Evolutionary conservation across 1,139 yeast genomes (phyloP), one percentile per base, ranked within the genome.

Genomic region (Suhomyces coccinellae): DNA sequence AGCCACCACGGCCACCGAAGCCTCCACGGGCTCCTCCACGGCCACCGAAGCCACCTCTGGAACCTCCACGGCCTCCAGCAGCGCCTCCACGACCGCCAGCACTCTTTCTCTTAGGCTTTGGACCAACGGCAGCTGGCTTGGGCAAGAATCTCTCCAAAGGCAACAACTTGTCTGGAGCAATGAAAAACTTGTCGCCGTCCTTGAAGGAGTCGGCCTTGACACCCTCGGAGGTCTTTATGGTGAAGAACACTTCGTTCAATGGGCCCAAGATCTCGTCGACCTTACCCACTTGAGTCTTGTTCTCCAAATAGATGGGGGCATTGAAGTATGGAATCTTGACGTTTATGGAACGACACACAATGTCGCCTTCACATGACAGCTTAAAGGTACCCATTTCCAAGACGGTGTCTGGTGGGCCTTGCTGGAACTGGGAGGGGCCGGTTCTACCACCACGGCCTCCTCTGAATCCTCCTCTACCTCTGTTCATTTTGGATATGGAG

Each of bases 181-280:
- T 93, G 74, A 74, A 95, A 64, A 95, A 91, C 71, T 91, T 91
- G 69, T 95, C 99, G 57, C 99, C 99, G 45, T 82, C 86, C 70
- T 88, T 89, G 79, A 93, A 95, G 43, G 97, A 87, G 38, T 81
- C 73, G 45, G 98, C 97, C 67, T 87, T 93, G 46, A 93, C 95
- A 62, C 99, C 99, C 64, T 95, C 99, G 43, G 87, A 77, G 49
- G 97, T 93, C 73, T 95, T 93, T 58, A 95, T 83, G 41, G 99
- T 95, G 80, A 95, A 95, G 66, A 80, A 91, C 15, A 93, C 98
- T 70, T 95, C 99, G 66, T 93, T 93, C 65, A 95, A 74, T 44
- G 99, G 98, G 43, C 99, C 99, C 59, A 95, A 78, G 55, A 95
- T 93, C 75, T 95, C 99, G 66, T 95, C 99, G 48, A 95, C 96